Percentiles rank a stretch among this genome's conserved stretches.
Conservation (phyloP, 139 green algal genomes). For the Picochlorum sp. region DNA sequence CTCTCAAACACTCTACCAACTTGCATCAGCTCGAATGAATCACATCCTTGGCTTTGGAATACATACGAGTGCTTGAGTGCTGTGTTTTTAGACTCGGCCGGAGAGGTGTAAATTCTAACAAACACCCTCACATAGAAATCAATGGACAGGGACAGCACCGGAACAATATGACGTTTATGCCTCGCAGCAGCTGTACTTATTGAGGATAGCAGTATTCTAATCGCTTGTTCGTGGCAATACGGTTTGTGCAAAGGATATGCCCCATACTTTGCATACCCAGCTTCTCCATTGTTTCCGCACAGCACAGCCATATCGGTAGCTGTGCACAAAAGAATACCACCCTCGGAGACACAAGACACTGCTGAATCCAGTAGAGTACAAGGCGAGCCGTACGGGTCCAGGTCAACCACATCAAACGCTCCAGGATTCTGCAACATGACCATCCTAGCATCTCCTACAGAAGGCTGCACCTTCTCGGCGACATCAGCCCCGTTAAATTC, state of each 20-base stretch:
- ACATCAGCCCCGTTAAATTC: conserved; percentile 58
- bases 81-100: conserved; percentile 52
- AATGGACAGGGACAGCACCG: conserved; percentile 80
- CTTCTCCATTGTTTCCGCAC: conserved; percentile 89
- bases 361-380: conserved; percentile 81
- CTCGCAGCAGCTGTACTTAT: conserved; percentile 55
- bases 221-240: conserved; percentile 91
- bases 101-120: conserved; percentile 77
- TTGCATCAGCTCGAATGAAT: conserved; percentile 81
- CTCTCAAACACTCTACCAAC: conserved; percentile 32
- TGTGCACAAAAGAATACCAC: conserved; percentile 88
- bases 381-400: conserved; percentile 95
- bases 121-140: conserved; percentile 98
- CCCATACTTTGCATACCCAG: conserved; percentile 93
- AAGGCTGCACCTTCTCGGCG: conserved; percentile 38
- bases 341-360: conserved; percentile 82
- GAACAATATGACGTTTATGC: conserved; percentile 88
- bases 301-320: conserved; percentile 98
- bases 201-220: conserved; percentile 87
- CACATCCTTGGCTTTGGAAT: conserved; percentile 84
- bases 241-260: conserved; percentile 78
- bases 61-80: conserved; percentile 78
- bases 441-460: conserved; percentile 66
- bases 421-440: conserved; percentile 66
- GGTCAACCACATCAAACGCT: conserved; percentile 84